These are phyloP conservation scores for Ascosphaera acerosa DNA, from an alignment of 2,329 filamentous ascomycete genomes.

Conservation along the genomic window DNA sequence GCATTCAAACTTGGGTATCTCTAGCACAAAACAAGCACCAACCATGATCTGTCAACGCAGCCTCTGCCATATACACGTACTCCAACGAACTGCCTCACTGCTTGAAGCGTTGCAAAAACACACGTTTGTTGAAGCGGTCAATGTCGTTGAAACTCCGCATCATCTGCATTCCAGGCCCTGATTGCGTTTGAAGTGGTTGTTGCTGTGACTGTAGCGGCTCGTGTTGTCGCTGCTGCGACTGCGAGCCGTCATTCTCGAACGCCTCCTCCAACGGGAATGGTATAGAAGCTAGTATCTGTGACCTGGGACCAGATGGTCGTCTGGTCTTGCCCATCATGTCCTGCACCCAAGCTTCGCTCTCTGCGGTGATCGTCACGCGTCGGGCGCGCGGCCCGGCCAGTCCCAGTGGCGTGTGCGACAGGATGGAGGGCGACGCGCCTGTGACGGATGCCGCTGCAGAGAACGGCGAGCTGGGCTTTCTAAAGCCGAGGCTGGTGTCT, in stretches of 20 bases:
- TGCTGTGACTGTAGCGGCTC: neutral
- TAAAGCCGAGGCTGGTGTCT: neutral
- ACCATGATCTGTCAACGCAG: too few species aligned
- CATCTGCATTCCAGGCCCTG: constrained; percentile 9
- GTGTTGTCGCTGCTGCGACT: too few species aligned
- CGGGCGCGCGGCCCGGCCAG: constrained; percentile 19
- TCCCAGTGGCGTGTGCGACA: constrained; percentile 15
- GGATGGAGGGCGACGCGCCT: constrained; percentile 7
- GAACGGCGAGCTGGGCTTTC: neutral
- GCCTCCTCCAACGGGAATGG: neutral
- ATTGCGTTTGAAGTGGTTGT: neutral
- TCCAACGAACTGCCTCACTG: too few species aligned
- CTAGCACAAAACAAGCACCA: too few species aligned
- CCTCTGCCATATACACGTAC: too few species aligned
- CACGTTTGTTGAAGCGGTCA: constrained; percentile 14
- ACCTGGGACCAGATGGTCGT: constrained; percentile 10
- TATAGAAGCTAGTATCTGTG: constrained; percentile 1
- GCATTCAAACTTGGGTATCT: too few species aligned
- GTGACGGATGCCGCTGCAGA: constrained; percentile 2
- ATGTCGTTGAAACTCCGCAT: constrained; percentile 18
- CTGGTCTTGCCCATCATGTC: constrained; percentile 21
- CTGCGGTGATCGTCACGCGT: constrained; percentile 18
- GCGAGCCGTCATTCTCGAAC: constrained; percentile 3
- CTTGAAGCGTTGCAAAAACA: constrained; percentile 14
- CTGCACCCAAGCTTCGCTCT: constrained; percentile 24